phyloP scores from a whole-genome alignment of 441 rosid genomes.

The Gossypium davidsonii region DNA sequence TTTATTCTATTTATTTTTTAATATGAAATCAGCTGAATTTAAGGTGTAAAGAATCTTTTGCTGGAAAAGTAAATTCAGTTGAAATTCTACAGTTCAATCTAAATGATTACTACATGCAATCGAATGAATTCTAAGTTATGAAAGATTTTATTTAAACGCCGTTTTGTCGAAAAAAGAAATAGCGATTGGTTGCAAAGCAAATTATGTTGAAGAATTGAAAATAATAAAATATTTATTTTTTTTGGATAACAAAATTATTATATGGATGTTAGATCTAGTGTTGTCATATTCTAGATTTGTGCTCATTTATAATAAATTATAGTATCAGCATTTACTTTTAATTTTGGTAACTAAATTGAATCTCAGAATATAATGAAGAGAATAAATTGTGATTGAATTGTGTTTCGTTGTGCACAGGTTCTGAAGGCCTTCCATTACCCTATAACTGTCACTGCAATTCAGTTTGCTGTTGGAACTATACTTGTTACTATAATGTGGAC shows the following conservation, averaged over 20 bases:
- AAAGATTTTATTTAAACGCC: background rate
- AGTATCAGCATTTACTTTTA: background rate
- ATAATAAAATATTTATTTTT: background rate
- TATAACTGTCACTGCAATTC: conserved; percentile 57
- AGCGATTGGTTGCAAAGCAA: background rate
- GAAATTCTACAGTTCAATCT: background rate
- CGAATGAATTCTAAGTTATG: background rate
- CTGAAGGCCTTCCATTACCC: conserved; percentile 75
- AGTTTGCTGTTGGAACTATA: conserved; percentile 78
- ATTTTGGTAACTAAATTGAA: background rate
- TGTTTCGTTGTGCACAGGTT: conserved; percentile 46
- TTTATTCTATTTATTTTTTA: background rate
- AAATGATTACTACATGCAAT: background rate
- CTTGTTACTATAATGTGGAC: conserved; percentile 76
- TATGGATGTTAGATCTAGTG: background rate
- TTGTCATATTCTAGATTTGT: background rate
- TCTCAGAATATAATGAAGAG: background rate
- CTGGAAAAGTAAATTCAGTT: background rate
- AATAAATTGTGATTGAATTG: background rate
- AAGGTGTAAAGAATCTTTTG: background rate
- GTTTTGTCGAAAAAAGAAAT: background rate
- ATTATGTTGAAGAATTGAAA: background rate
- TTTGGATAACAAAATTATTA: background rate
- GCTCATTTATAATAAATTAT: background rate
- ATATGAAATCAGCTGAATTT: background rate